Evolutionary conservation across 2,329 filamentous ascomycete genomes (phyloP).

Genomic region (Fusarium austroafricanum): DNA sequence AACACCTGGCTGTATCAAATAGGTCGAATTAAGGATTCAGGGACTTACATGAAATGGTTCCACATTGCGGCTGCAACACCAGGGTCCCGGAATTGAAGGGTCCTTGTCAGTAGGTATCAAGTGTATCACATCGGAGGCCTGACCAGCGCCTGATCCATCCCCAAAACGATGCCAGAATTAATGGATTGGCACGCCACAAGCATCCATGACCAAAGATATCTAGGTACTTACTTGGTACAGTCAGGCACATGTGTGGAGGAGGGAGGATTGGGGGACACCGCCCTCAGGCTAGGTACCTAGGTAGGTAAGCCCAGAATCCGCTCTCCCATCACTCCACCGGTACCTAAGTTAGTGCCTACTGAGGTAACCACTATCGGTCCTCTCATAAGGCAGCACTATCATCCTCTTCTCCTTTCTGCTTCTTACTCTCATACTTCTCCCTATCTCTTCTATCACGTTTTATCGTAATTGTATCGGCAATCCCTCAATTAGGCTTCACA

Average conservation of each 20-base stretch:
- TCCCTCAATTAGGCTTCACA: constrained; percentile 1
- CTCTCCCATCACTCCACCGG: constrained; percentile 27
- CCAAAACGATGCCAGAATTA: constrained; percentile 36
- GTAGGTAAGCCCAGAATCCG: constrained; percentile 37
- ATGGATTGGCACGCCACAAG: constrained; percentile 26
- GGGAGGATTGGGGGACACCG: constrained; percentile 35
- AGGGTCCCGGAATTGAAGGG: constrained; percentile 26
- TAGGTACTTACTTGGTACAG: neutral
- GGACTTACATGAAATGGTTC: constrained; percentile 30
- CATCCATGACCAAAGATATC: constrained; percentile 16
- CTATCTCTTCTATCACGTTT: neutral
- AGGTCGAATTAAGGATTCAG: constrained; percentile 14
- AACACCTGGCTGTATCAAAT: neutral
- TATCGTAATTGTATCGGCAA: neutral
- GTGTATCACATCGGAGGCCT: constrained; percentile 13
- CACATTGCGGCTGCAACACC: constrained; percentile 31
- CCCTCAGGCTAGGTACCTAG: constrained; percentile 1
- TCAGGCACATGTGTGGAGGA: too few relatives aligned
- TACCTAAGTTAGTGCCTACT: constrained; percentile 13
- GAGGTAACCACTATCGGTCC: constrained; percentile 17
- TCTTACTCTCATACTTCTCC: constrained; percentile 13
- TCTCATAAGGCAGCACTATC: constrained; percentile 38
- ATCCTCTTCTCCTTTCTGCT: constrained; percentile 33
- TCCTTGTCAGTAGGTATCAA: neutral
- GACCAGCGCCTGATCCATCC: constrained; percentile 39